phyloP scores from a whole-genome alignment of 2,329 filamentous ascomycete genomes.

The Calonectria pteridis region DNA sequence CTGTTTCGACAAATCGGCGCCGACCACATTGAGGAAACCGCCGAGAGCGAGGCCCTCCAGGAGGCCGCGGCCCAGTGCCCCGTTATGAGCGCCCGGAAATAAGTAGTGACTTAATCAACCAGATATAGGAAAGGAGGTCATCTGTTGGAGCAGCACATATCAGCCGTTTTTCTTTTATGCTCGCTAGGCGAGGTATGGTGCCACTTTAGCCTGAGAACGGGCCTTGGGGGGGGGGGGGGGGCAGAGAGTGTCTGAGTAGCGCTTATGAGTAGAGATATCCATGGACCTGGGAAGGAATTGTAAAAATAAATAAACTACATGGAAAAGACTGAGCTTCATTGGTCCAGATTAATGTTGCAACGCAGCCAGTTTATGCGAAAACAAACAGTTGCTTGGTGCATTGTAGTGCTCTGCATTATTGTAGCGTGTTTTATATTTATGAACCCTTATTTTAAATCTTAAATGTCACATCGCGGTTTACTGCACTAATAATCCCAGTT shows the following conservation, averaged over 20 bases:
- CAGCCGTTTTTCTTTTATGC: neutral
- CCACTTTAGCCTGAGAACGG: neutral
- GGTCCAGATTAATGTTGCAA: neutral
- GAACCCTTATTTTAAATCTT: neutral
- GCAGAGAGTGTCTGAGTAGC: neutral
- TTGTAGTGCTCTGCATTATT: neutral
- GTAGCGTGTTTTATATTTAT: neutral
- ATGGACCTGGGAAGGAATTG: neutral
- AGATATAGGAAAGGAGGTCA: neutral
- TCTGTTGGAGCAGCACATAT: neutral
- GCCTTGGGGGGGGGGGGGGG: too few relatives aligned
- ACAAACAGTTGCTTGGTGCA: too few relatives aligned
- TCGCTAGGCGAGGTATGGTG: neutral
- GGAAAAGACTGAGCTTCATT: neutral
- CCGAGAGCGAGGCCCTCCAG: neutral
- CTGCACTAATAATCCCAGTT: neutral
- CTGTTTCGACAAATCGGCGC: constrained; percentile 73
- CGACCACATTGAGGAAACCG: neutral
- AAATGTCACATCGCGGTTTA: neutral
- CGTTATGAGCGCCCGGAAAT: neutral
- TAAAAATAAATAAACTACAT: neutral
- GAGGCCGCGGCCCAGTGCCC: neutral
- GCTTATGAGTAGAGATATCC: neutral
- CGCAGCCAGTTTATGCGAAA: neutral
- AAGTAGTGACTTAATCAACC: constrained; percentile 1